Evolutionary conservation across 208 protist genomes (phyloP), one percentile per base, ranked within the genome.

Genomic region (Lotmaria passim): DNA sequence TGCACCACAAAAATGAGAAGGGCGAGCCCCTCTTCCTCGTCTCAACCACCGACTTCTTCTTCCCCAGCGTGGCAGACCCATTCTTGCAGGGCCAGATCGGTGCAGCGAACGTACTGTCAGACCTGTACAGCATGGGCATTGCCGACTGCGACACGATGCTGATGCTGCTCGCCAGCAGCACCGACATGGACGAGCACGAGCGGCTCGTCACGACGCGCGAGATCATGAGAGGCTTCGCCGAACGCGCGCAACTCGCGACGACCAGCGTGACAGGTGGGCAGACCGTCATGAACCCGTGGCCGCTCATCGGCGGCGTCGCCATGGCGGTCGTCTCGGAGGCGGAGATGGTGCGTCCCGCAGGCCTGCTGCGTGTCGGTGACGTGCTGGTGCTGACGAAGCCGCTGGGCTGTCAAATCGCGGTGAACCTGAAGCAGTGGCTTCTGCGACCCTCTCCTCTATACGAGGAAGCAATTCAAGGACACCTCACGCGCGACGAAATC

Each of bases 31-130:
- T 98, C 3, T 97, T 90, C 50, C 87, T 98, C 62, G 82, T 98
- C 47, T 96, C 91, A n/a, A 98, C 96, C 15, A 98, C 94, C 12
- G 97, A 98, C 82, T 99, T 98, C 72, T 99, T 99, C 75, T 98
- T 97, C 69, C 98, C 98, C 23, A 91, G 96, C 62, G 93, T 99
- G 12, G 96, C 98, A 24, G 97, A 99, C 63, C 97, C 98, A 19
- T 98, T 95, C 56, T 48, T 97, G 23, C 94, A 98, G 65, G 97
- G 97, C 10, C 84, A 94, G 59, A 98, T 99, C 63, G 97, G 93
- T 10, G 96, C 93, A 50, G 97, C 97, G 12, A 99, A 99, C 74
- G 96, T 98, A 43, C 75, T 99, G n/a, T 98, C 93, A 26, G 98
- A 99, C 75, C 69, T 99, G 24, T 99, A 99, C 79, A 95, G 93